Conservation (phyloP, 75 land plant genomes). For the Azolla pinnata region DNA sequence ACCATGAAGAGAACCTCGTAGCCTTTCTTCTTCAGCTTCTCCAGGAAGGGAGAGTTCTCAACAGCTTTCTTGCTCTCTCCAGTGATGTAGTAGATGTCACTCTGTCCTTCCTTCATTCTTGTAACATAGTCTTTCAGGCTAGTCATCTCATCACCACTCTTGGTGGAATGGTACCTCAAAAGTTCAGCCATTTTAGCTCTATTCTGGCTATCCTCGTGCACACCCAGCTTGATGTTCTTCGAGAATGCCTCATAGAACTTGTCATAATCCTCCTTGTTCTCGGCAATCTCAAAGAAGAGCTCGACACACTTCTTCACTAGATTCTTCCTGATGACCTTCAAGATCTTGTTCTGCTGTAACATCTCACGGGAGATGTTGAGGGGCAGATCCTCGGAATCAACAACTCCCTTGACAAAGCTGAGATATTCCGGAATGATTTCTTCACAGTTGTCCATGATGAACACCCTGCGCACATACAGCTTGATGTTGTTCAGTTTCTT, state of each 20-base stretch:
- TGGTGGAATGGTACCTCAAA: conserved; percentile 24
- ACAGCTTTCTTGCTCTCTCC: conserved; percentile 33
- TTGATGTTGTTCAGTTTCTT: conserved; percentile 82
- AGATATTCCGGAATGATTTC: conserved; percentile 64
- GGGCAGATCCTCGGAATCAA: conserved; percentile 65
- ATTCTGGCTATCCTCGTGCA: conserved; percentile 26
- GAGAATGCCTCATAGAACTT: conserved; percentile 24
- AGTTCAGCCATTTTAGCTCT: conserved; percentile 18
- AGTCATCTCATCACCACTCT: conserved; percentile 26
- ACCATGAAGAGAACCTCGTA: conserved; percentile 30
- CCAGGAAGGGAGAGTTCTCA: conserved; percentile 28
- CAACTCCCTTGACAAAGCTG: conserved; percentile 54
- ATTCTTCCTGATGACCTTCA: conserved; percentile 32
- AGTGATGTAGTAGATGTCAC: conserved; percentile 26
- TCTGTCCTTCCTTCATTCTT: conserved; percentile 24
- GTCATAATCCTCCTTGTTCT: conserved; percentile 29
- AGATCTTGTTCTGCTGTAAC: conserved; percentile 65
- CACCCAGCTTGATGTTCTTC: conserved; percentile 21
- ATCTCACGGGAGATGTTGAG: conserved; percentile 71
- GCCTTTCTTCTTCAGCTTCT: conserved; percentile 23
- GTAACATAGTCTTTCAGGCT: conserved; percentile 28
- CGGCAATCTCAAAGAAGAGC: conserved; percentile 21
- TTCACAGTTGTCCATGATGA: conserved; percentile 69
- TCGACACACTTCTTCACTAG: conserved; percentile 27
- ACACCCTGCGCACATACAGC: conserved; percentile 66